Conservation (phyloP, 805 yeast genomes). For the Kregervanrija pseudodelftensis region DNA sequence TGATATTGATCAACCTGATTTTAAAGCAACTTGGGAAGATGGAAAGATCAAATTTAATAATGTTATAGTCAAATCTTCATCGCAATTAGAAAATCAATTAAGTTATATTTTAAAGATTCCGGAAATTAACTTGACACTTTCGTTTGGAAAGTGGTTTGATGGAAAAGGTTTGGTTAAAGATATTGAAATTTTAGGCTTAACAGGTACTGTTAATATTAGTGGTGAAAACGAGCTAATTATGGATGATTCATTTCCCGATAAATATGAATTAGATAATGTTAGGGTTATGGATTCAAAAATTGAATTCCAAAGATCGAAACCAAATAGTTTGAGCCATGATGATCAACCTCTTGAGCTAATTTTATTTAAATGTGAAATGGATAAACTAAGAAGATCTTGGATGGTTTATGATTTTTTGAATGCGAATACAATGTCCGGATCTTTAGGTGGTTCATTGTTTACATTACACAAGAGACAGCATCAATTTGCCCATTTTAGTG, state of each 20-base stretch:
- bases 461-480: slow-evolving; percentile 71
- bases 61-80: slow-evolving; percentile 21
- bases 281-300: slow-evolving; percentile 47
- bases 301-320: slow-evolving; percentile 7
- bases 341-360: slow-evolving; percentile 39
- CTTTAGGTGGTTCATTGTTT: slow-evolving; percentile 67
- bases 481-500: slow-evolving; percentile 38
- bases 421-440: slow-evolving; percentile 65
- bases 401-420: slow-evolving; percentile 59
- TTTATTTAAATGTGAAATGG: slow-evolving; percentile 60
- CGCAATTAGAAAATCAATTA: slow-evolving; percentile 10
- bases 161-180: slow-evolving; percentile 47
- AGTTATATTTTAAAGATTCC: slow-evolving; percentile 33
- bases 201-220: slow-evolving; percentile 27
- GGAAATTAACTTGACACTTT: slow-evolving; percentile 37
- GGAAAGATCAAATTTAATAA: slow-evolving; percentile 43
- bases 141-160: slow-evolving; percentile 48
- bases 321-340: slow-evolving; percentile 16
- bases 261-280: slow-evolving; percentile 34
- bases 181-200: slow-evolving; percentile 41
- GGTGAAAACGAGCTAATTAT: slow-evolving; percentile 9
- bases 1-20: slow-evolving; percentile 26
- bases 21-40: slow-evolving; percentile 39
- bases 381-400: slow-evolving; percentile 51
- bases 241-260: slow-evolving; percentile 20